Evolutionary conservation across 345 rosid species (phyloP).

Genomic region (Triadica sebifera): DNA sequence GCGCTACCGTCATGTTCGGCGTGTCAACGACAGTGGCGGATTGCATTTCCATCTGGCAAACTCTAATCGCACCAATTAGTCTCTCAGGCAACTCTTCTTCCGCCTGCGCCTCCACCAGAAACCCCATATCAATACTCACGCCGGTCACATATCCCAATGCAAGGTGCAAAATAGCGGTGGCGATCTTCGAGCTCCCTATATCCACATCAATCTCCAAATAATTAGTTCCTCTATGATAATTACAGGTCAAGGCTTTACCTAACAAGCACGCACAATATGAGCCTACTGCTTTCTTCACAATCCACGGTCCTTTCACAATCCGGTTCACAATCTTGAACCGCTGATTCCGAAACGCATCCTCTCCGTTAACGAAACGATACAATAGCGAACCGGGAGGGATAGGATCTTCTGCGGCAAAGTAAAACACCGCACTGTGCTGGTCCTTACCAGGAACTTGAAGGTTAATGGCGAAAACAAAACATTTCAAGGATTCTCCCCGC

Average conservation of each 20-base stretch:
- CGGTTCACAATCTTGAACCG: conserved; percentile 89
- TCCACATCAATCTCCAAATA: conserved; percentile 90
- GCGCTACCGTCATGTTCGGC: conserved; percentile 21
- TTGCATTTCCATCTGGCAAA: conserved; percentile 87
- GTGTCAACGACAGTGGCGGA: conserved; percentile 56
- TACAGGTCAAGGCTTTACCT: conserved; percentile 76
- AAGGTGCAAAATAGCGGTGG: conserved; percentile 64
- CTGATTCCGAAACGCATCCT: conserved; percentile 70
- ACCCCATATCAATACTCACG: conserved; percentile 82
- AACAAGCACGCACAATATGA: conserved; percentile 71
- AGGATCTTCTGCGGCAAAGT: conserved; percentile 77
- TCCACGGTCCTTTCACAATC: conserved; percentile 93
- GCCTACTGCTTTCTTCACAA: conserved; percentile 75
- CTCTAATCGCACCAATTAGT: conserved; percentile 75
- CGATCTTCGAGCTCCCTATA: conserved; percentile 70
- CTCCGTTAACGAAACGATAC: conserved; percentile 67
- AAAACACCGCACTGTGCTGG: conserved; percentile 77
- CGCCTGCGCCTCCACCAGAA: conserved; percentile 70
- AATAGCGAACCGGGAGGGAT: conserved; percentile 60
- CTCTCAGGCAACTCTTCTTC: conserved; percentile 86
- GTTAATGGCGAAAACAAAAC: conserved; percentile 78
- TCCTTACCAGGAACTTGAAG: conserved; percentile 90
- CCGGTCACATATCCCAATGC: conserved; percentile 75
- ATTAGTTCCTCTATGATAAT: conserved; percentile 71
- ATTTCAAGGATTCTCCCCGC: conserved; percentile 53